phyloP scores from a whole-genome alignment of 345 rosid genomes.

The Angophora floribunda region DNA sequence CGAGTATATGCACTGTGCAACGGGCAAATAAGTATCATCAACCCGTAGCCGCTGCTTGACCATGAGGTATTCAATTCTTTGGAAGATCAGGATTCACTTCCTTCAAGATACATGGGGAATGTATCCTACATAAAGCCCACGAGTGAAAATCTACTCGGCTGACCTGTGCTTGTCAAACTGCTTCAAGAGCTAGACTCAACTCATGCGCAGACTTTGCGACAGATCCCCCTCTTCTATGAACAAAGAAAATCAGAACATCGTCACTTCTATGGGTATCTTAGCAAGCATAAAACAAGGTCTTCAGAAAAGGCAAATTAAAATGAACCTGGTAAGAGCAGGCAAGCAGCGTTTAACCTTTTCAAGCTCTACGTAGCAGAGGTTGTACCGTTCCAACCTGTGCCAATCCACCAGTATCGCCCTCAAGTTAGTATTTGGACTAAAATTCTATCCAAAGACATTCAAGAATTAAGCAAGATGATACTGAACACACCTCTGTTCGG shows the following conservation, averaged over 20 bases:
- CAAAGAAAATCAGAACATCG: background rate
- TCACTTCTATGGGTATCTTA: background rate
- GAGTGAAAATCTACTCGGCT: background rate
- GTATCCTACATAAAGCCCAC: background rate
- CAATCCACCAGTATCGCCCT: background rate
- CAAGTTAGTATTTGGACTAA: background rate
- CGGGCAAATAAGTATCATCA: background rate
- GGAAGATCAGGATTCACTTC: background rate
- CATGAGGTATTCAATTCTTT: background rate
- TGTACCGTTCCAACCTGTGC: conserved; percentile 73
- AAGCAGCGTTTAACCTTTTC: conserved; percentile 71
- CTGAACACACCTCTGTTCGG: conserved; percentile 71
- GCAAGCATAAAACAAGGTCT: background rate
- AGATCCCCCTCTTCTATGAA: conserved; percentile 77
- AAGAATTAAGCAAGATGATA: background rate
- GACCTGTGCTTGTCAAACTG: conserved; percentile 32
- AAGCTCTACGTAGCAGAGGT: conserved; percentile 76
- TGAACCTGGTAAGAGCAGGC: conserved; percentile 50
- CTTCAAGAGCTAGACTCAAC: conserved; percentile 75
- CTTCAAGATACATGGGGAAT: background rate
- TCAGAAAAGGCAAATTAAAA: background rate
- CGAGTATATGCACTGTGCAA: background rate
- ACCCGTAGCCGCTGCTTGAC: background rate
- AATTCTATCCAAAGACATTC: background rate
- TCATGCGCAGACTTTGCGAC: conserved; percentile 84